A percentile compares a stretch with the other conserved stretches of the same genome.
Evolutionary conservation across 2,329 filamentous ascomycete genomes (phyloP).

Genomic region (Pseudogymnoascus sp.): DNA sequence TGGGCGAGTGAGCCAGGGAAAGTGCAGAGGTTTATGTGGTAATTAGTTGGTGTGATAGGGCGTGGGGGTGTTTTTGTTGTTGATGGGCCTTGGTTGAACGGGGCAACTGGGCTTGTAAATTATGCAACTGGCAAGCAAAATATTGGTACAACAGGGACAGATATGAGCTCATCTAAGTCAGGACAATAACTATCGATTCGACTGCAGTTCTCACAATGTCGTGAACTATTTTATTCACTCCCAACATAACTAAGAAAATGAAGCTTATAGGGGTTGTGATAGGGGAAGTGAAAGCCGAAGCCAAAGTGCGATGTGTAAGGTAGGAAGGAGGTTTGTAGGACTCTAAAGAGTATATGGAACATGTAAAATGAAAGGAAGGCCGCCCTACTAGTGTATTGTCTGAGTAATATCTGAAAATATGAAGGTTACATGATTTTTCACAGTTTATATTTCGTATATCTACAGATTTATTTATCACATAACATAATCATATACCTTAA

Average conservation of each 20-base stretch:
- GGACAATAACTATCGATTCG: neutral
- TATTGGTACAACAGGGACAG: neutral
- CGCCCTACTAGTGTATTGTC: neutral
- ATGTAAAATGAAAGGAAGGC: neutral
- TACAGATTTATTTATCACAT: neutral
- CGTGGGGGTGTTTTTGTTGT: neutral
- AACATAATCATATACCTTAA: neutral
- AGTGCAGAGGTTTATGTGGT: constrained; percentile 80
- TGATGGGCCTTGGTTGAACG: neutral
- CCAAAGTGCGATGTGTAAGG: neutral
- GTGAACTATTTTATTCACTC: neutral
- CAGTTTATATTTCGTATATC: neutral
- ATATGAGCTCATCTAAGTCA: neutral
- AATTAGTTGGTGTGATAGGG: constrained; percentile 19
- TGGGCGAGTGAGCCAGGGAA: constrained; percentile 47
- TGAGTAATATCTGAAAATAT: neutral
- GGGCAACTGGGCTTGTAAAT: neutral
- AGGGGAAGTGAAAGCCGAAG: neutral
- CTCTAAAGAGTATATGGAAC: neutral
- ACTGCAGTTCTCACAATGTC: neutral
- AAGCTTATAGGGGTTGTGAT: neutral
- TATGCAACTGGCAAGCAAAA: neutral
- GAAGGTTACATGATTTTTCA: neutral
- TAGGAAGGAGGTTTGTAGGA: neutral
- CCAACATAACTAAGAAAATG: neutral